A percentile compares a stretch with the other conserved stretches of the same genome.
Evolutionary conservation across 2,329 filamentous ascomycete species (phyloP).

Genomic region (Fusarium sp.): DNA sequence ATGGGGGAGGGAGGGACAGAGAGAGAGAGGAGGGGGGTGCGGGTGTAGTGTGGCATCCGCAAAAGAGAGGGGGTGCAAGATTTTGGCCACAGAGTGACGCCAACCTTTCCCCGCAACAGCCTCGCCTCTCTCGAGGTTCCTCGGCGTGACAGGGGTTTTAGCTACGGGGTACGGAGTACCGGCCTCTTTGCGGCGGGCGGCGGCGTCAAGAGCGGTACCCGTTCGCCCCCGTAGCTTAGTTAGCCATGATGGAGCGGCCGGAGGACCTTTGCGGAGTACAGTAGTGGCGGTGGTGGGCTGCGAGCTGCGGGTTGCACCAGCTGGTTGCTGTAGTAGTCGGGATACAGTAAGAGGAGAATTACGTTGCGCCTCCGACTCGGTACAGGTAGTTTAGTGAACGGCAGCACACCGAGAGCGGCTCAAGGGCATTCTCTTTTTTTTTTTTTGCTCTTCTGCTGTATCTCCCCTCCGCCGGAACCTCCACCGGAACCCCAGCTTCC

Average conservation of each 20-base stretch:
- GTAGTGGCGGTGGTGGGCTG: slow-evolving; percentile 30
- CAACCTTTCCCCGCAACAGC: slow-evolving; percentile 44
- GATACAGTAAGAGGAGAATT: background rate
- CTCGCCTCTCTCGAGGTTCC: slow-evolving; percentile 28
- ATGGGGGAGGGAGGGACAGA: slow-evolving; percentile 8
- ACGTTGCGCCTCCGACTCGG: background rate
- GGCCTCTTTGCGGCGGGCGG: slow-evolving; percentile 16
- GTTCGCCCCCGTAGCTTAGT: background rate
- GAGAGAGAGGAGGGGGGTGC: slow-evolving; percentile 4
- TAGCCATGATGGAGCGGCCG: slow-evolving; percentile 14
- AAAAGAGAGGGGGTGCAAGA: slow-evolving; percentile 27
- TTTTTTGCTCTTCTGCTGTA: background rate
- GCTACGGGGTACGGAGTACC: slow-evolving; percentile 17
- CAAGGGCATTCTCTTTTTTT: slow-evolving; percentile 2
- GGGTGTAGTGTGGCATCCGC: slow-evolving; percentile 18
- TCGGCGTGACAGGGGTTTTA: background rate
- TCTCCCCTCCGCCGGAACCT: slow-evolving; percentile 26
- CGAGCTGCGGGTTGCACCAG: background rate
- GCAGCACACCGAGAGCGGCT: slow-evolving; percentile 13
- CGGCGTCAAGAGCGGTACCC: background rate
- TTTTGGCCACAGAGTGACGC: slow-evolving; percentile 29
- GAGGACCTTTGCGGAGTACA: slow-evolving; percentile 32
- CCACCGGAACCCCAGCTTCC: slow-evolving; percentile 9
- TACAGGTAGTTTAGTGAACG: background rate
- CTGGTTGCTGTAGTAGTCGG: slow-evolving; percentile 24